phyloP scores from a whole-genome alignment of 179 eudicot genomes.

The Dionaea muscipula region DNA sequence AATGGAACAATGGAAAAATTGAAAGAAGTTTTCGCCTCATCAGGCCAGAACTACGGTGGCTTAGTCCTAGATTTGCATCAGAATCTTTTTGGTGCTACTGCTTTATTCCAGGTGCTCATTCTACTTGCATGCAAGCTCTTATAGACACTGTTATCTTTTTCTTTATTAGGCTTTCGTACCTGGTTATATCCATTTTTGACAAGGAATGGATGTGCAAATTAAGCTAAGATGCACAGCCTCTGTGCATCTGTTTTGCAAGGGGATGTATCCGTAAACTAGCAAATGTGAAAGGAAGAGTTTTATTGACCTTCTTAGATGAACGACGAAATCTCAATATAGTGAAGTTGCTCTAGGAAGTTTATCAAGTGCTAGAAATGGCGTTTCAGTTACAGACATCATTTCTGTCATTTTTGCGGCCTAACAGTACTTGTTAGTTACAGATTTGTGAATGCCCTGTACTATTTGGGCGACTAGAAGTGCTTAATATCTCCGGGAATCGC shows the following conservation, averaged over 20 bases:
- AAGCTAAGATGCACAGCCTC: too few relatives aligned
- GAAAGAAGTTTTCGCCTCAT: slow-evolving; percentile 45
- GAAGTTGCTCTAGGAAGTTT: too few relatives aligned
- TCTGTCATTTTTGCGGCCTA: background rate
- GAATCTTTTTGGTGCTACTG: slow-evolving; percentile 78
- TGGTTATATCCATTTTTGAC: too few relatives aligned
- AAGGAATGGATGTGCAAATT: too few relatives aligned
- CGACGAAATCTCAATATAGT: too few relatives aligned
- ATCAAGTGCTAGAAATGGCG: too few relatives aligned
- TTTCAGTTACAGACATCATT: background rate
- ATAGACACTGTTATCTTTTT: too few relatives aligned
- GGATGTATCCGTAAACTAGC: too few relatives aligned
- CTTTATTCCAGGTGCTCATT: slow-evolving; percentile 60
- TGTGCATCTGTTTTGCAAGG: too few relatives aligned
- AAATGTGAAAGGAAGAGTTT: too few relatives aligned
- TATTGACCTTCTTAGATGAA: too few relatives aligned
- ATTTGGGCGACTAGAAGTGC: slow-evolving; percentile 76
- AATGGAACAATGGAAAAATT: slow-evolving; percentile 77
- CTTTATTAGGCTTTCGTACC: too few relatives aligned
- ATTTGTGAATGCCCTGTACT: slow-evolving; percentile 86
- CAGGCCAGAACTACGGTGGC: slow-evolving; percentile 73
- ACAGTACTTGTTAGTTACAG: slow-evolving; percentile 21
- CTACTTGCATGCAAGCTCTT: background rate
- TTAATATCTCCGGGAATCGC: slow-evolving; percentile 82
- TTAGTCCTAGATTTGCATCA: slow-evolving; percentile 70